Base-by-base conservation (phyloP, 2,329 filamentous ascomycete species). In the Colletotrichum truncatum region DNA sequence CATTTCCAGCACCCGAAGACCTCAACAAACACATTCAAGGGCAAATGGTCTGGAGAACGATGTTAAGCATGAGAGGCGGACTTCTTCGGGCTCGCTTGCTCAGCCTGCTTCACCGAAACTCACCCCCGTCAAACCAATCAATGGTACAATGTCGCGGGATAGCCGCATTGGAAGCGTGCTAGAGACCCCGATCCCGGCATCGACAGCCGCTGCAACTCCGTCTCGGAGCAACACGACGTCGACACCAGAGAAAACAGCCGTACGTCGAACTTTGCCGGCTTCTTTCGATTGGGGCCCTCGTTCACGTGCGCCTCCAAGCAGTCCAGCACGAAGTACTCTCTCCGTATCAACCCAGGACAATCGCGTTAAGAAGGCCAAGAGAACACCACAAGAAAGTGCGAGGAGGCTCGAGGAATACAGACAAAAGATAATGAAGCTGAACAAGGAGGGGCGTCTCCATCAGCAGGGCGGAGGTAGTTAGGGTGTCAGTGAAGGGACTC, bases 331-430 rank as follows among this genome's bases (percentile, higher is more conserved):
- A 12, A 48, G 38, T 34, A n/a, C 46, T 23, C n/a, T 53, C 12
- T 41, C 28, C 10, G 39, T 30, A 5, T 58, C 61, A 32, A 64
- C 59, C 4, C 54, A 56, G 18, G 60, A 21, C 6, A 54, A 46
- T 52, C 59, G 67, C 14, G 46, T 65, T 21, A 65, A 61, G 56
- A 68, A 68, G 34, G 32, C 45, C 16, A 67, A 45, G 30, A 57
- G 54, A 45, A 45, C 28, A 12, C 43, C 52, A n/a, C 55, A 52
- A 51, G 56, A 64, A 28, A 41, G 39, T 23, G 41, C 51, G 34
- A 49, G 46, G 6, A 39, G 28, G 11, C 26, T 26, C 4, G 57
- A 54, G 6, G 32, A 49, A 25, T 43, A 54, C 25, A 59, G 26
- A 34, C 45, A 16, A 18, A 53, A 58, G 18, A 26, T 68, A 11